Evolutionary conservation across 352 stramenopile species (phyloP), one percentile per base, ranked within the genome.

Genomic region (Phytophthora citricola): DNA sequence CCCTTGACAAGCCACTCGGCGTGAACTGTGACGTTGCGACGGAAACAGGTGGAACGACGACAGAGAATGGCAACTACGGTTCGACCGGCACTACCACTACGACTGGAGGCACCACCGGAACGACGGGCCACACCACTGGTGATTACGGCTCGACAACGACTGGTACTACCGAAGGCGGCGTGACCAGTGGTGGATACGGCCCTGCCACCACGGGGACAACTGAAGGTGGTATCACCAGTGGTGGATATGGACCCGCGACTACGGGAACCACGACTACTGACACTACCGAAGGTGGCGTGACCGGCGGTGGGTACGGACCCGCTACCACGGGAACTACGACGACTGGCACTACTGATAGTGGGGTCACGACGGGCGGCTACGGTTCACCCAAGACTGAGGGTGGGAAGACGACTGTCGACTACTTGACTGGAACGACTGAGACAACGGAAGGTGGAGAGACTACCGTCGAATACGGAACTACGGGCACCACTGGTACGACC

Each of bases 21-120:
- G 39, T 50, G 10, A 59, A 40, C 24, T 58, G 52, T 41, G 40
- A 43, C 9, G 38, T 48, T 31, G 20, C 27, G 5, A 31, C 51
- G 9, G 51, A 50, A 32, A 41, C 38, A 38, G 36, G 38, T 15
- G 15, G 22, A 57, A 7, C 32, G n/a, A 20, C 49, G 26, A 14
- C 15, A 10, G 12, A 31, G 1, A 57, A 14, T 26, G 26, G 34
- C 8, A 20, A n/a, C 38, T 50, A 36, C 3, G 44, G 12, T 31
- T 27, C 20, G 11, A 20, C 17, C 17, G 17, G 15, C 11, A 32
- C 29, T 32, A 31, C 27, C 27, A 31, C 27, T 31, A 31, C 17
- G 4, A 20, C 17, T 20, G 17, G 17, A 20, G 17, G 17, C 17
- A 20, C 17, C 24, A 26, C 24, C 24, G 4, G 2, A 4, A 34